These are phyloP conservation scores for Auricularia sp. DNA, from an alignment of 768 basidiomycete species.

Conservation along the genomic window DNA sequence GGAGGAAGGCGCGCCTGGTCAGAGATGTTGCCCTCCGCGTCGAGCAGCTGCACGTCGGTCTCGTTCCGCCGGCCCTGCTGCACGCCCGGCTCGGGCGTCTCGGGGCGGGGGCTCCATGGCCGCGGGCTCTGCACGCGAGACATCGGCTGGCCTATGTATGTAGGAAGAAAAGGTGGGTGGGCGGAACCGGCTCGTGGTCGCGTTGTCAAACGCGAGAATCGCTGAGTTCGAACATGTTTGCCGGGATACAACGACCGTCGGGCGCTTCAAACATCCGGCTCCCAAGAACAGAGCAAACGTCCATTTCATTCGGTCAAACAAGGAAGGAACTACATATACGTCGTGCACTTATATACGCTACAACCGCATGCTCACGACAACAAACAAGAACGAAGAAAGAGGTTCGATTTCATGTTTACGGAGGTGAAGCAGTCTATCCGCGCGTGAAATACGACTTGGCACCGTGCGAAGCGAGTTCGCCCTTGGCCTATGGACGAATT, in stretches of 20 bases:
- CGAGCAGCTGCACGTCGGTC: conserved; percentile 45
- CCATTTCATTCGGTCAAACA: neutral
- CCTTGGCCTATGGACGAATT: conserved; percentile 38
- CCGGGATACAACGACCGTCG: neutral
- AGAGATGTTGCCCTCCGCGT: conserved; percentile 61
- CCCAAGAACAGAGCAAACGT: neutral
- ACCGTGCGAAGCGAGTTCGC: conserved; percentile 73
- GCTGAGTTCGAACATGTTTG: neutral
- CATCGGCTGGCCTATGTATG: neutral
- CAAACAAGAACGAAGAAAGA: neutral
- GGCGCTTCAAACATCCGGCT: neutral
- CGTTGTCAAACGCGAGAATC: no score
- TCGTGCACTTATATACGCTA: neutral
- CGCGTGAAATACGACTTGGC: conserved; percentile 84
- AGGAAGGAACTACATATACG: neutral
- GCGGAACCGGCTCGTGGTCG: no score
- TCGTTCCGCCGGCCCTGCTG: conserved; percentile 49
- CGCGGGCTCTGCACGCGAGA: neutral
- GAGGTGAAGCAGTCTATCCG: conserved; percentile 35
- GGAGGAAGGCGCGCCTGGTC: conserved; percentile 36
- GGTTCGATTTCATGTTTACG: neutral
- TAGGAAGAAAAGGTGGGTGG: neutral
- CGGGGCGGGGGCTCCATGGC: conserved; percentile 32
- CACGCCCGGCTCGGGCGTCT: conserved; percentile 54
- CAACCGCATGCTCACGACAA: neutral